A percentile compares a stretch with the other conserved stretches of the same genome.
phyloP scores from a whole-genome alignment of 2,329 filamentous ascomycete genomes.

The Ascochyta viciae-villosae region DNA sequence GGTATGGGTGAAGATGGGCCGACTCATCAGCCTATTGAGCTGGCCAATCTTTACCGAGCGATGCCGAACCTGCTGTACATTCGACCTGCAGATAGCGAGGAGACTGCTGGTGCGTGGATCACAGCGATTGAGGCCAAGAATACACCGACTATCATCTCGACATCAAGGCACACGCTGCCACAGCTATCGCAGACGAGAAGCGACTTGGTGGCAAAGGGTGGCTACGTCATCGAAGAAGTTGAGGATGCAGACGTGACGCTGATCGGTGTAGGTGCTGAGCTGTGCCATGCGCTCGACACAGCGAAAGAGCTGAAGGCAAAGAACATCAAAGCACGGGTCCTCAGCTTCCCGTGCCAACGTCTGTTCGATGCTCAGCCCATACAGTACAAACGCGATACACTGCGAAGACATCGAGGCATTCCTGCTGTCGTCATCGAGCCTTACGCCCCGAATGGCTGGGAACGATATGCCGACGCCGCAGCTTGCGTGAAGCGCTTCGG shows the following conservation, averaged over 20 bases:
- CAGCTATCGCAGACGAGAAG: constrained; percentile 52
- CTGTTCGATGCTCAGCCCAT: constrained; percentile 57
- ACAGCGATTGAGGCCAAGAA: constrained; percentile 54
- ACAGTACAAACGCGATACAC: constrained; percentile 56
- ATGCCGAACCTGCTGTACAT: constrained; percentile 70
- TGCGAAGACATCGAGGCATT: constrained; percentile 51
- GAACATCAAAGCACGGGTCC: constrained; percentile 54
- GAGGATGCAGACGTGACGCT: constrained; percentile 57
- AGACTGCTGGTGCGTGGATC: constrained; percentile 63
- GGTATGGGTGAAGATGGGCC: constrained; percentile 67
- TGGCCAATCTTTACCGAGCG: constrained; percentile 64
- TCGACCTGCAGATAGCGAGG: constrained; percentile 65
- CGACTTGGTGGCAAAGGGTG: constrained; percentile 54
- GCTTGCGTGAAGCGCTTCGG: constrained; percentile 63
- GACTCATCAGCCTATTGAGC: constrained; percentile 67
- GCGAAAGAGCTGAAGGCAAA: constrained; percentile 50
- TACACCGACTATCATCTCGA: constrained; percentile 58
- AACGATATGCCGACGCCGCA: constrained; percentile 66
- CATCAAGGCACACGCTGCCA: constrained; percentile 55
- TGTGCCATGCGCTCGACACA: constrained; percentile 56
- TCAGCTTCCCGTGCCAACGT: constrained; percentile 60
- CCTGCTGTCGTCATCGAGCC: constrained; percentile 67
- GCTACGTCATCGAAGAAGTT: constrained; percentile 56
- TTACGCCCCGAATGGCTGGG: constrained; percentile 65
- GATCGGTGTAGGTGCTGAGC: constrained; percentile 60